phyloP scores from a whole-genome alignment of 257 asterid genomes.

The Solanum medicagineum region DNA sequence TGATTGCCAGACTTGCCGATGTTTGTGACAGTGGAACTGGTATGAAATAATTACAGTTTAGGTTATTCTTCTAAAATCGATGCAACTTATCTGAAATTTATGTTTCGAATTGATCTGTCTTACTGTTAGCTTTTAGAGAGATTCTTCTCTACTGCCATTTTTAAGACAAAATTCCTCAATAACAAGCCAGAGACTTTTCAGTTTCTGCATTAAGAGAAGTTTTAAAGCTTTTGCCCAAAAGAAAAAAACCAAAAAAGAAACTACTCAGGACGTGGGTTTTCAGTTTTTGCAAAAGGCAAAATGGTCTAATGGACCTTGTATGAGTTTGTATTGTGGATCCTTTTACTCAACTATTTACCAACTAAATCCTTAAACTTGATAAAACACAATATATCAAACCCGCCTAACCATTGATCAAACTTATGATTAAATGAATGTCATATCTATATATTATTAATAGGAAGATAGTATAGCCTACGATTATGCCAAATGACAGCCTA shows the following conservation, averaged over 20 bases:
- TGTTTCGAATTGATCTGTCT: background rate
- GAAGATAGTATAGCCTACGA: too few species aligned
- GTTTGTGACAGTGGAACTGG: conserved; percentile 60
- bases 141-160: background rate
- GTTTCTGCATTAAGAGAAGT: background rate
- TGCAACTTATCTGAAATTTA: background rate
- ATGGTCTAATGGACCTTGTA: too few species aligned
- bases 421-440: too few species aligned
- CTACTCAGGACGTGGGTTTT: background rate
- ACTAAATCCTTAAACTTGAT: too few species aligned
- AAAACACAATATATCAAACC: too few species aligned
- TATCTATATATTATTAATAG: too few species aligned
- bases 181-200: background rate
- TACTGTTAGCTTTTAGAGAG: background rate
- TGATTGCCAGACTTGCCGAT: conserved; percentile 70
- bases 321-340: too few species aligned
- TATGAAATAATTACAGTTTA: conserved; percentile 7
- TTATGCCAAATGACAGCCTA: too few species aligned
- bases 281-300: background rate
- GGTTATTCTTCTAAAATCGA: background rate
- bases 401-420: too few species aligned
- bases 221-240: background rate
- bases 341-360: too few species aligned
- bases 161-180: background rate
- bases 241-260: background rate